These are phyloP conservation scores for Aspergillus aculeatus DNA, from an alignment of 2,329 filamentous ascomycete species.

Conservation along the genomic window DNA sequence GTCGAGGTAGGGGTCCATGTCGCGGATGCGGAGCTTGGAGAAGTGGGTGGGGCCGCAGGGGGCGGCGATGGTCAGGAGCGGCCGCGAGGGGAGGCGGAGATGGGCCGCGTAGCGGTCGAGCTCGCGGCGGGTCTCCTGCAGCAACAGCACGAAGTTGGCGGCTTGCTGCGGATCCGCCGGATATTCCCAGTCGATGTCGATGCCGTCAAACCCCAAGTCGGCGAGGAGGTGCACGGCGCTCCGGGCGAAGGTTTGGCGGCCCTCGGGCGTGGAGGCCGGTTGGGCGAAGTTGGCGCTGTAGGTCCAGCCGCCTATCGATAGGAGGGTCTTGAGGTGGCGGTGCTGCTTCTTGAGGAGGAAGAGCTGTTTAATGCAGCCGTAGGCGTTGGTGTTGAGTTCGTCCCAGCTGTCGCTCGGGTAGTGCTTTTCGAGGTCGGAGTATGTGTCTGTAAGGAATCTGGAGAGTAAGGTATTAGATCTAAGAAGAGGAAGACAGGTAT, in stretches of 20 bases:
- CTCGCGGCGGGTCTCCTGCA: conserved; percentile 31
- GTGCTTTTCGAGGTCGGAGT: conserved; percentile 67
- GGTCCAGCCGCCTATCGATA: conserved; percentile 81
- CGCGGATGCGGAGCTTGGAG: conserved; percentile 36
- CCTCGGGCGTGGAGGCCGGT: conserved; percentile 59
- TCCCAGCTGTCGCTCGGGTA: conserved; percentile 66
- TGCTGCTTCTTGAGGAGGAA: conserved; percentile 72
- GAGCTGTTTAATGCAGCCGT: conserved; percentile 75
- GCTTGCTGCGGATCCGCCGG: conserved; percentile 33
- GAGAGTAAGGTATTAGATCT: neutral
- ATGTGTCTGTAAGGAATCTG: conserved; percentile 56
- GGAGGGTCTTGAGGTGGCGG: conserved; percentile 72
- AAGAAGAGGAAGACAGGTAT: neutral
- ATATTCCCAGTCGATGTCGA: conserved; percentile 45
- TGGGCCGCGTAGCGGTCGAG: conserved; percentile 3
- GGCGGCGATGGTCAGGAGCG: conserved; percentile 47
- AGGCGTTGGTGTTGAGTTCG: conserved; percentile 68
- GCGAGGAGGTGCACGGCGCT: conserved; percentile 72
- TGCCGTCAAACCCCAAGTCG: conserved; percentile 65
- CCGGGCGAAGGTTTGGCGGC: conserved; percentile 63
- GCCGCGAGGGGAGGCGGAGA: conserved; percentile 31
- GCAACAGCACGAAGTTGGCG: conserved; percentile 32
- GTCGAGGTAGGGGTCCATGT: conserved; percentile 50
- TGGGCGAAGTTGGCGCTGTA: conserved; percentile 70
- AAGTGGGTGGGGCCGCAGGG: conserved; percentile 21